A percentile compares a stretch with the other conserved stretches of the same genome.
Conservation (phyloP, 164 flowering plant species). For the Vitis rupestris region DNA sequence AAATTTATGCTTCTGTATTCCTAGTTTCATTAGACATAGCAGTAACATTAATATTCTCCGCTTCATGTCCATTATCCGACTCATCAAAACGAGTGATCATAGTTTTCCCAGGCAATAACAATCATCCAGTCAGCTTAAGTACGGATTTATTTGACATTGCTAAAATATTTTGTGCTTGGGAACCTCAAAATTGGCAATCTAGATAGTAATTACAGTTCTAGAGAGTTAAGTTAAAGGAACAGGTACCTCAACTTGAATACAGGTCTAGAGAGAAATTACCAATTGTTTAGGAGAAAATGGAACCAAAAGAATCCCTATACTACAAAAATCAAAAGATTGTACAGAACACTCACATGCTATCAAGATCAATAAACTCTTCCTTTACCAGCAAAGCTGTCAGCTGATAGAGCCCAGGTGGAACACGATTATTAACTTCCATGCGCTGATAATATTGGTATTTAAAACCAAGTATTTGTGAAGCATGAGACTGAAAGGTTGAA, state of each 20-base stretch:
- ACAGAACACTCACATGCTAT: conserved; percentile 79
- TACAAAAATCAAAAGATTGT: neutral
- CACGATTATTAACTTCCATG: conserved; percentile 65
- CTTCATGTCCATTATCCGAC: neutral
- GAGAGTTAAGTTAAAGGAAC: too few species aligned
- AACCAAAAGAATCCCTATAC: neutral
- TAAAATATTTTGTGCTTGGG: too few species aligned
- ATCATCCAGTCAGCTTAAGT: neutral
- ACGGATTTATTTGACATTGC: too few species aligned
- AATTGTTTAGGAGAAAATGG: neutral
- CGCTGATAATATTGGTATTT: conserved; percentile 98
- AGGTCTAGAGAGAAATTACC: neutral
- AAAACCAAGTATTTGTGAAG: conserved; percentile 95
- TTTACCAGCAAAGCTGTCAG: conserved; percentile 88
- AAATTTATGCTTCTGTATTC: neutral
- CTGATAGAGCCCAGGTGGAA: conserved; percentile 78
- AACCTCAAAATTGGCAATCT: too few species aligned
- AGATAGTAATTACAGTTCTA: too few species aligned
- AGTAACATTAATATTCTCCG: neutral
- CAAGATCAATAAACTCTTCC: conserved; percentile 84
- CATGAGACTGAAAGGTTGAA: conserved; percentile 76
- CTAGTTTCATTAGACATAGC: neutral
- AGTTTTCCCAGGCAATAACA: neutral
- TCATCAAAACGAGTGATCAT: neutral
- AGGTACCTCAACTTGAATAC: neutral